Evolutionary conservation across 2,329 filamentous ascomycete genomes (phyloP), one percentile per base, ranked within the genome.

Genomic region (Stagonosporopsis chrysanthemi): DNA sequence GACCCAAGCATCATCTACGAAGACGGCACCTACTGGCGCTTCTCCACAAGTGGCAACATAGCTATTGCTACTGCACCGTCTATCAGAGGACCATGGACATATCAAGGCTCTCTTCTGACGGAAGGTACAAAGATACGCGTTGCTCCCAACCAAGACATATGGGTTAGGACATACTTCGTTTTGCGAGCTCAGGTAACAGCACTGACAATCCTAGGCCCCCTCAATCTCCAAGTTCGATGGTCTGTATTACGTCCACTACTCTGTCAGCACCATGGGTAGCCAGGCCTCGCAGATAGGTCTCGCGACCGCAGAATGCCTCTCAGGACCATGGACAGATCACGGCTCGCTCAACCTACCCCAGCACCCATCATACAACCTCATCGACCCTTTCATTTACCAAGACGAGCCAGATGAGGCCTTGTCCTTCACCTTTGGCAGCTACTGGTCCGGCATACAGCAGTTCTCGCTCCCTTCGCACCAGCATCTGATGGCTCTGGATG

Each of bases 371-470:
- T 73, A 67, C 45, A 81, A 81, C 47, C 75, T 78, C 35, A 81
- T 91, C 66, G 89, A 81, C 55, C 72, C 75, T 2, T 75, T 77
- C 51, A 57, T 80, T 24, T 79, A 83, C 59, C 66, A 70, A 33
- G 72, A 72, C 28, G 50, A 73, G 71, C 14, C 52, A 1, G 44
- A 43, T 1, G 46, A 35, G 2, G 49, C 62, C 0, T 80, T 80
- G 28, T 80, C 81, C 51, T 75, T 86, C 65, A 86, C 81, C 54
- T 90, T 90, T 60, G 88, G 88, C 19, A 87, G 83, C 23, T 90
- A 87, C 78, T 91, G 87, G 87, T 72, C 78, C 4, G 83, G 85
- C 64, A 82, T 90, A 58, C 88, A 84, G 74, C 86, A 88, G 67
- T 83, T 85, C 0, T 68, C 76, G 9, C 78, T 89, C 17, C 39